These are phyloP conservation scores for Rhipidocladum racemiflorum DNA, from an alignment of 176 grass and related monocot genomes.

Conservation along the genomic window DNA sequence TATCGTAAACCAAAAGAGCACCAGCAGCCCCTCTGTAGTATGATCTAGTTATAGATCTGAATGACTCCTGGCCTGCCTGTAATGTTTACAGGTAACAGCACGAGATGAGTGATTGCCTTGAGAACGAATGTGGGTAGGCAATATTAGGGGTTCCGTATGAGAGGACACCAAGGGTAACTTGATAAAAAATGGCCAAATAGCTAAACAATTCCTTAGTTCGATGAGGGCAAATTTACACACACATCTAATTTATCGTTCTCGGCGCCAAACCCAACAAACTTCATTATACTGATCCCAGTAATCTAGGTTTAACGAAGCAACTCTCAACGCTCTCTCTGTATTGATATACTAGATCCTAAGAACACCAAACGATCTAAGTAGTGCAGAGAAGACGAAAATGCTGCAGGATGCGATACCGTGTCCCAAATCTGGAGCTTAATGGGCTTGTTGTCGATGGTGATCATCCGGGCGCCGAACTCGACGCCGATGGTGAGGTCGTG, in stretches of 20 bases:
- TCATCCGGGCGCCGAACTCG: conserved; percentile 79
- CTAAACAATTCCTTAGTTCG: background rate
- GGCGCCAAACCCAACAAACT: background rate
- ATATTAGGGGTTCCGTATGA: background rate
- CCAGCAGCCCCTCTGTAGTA: conserved; percentile 82
- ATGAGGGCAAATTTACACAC: background rate
- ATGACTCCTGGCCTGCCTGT: conserved; percentile 78
- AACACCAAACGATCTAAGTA: background rate
- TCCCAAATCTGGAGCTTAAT: conserved; percentile 93
- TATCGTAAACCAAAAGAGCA: conserved; percentile 73
- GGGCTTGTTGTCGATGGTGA: conserved; percentile 75
- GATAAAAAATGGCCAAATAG: background rate
- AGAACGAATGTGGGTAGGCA: background rate
- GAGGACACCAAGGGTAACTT: background rate
- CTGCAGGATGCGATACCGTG: conserved; percentile 27
- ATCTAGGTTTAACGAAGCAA: background rate
- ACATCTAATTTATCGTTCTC: background rate
- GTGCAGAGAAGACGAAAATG: background rate
- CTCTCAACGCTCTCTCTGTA: background rate
- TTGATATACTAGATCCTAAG: background rate
- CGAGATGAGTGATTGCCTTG: background rate
- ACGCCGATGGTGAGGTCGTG: conserved; percentile 86
- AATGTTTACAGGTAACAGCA: background rate
- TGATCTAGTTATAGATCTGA: conserved; percentile 76
- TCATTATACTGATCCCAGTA: background rate